Base-by-base conservation (phyloP, 345 rosid species). In the Passiflora organensis region DNA sequence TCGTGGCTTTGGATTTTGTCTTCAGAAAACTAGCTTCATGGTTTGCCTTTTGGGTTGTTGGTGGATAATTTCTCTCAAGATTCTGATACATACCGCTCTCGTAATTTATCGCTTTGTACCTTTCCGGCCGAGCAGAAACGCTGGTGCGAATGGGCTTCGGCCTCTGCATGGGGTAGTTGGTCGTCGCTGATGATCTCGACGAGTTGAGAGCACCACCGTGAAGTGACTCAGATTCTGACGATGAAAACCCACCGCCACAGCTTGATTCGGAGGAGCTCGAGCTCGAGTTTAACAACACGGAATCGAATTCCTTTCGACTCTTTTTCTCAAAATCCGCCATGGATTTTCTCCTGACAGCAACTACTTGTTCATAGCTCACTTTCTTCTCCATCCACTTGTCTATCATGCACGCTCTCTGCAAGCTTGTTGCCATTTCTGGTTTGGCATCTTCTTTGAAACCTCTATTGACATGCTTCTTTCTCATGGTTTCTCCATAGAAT, bases 361-460 rank as follows among this genome's bases (percentile, higher is more conserved):
- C 32, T 15, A 50, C 57, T 16, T 50, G 49, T 9, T 56, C 75
- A 5, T 51, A 23, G 58, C 69, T 60, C 1, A 47, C 68, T 65
- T 71, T 77, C 67, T 74, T 75, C 62, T 74, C 78, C 73, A 67
- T 69, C 89, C 83, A 73, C 67, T 68, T 73, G 71, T 79, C 75
- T 12, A 75, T 59, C 70, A 65, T 58, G 70, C 71, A 67, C 1
- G 74, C 77, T 23, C 71, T 59, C 24, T 32, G 57, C 42, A 43
- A 43, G 32, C 60, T 49, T 6, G 51, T 34, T 32, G 16, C 47
- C 23, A 18, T 51, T 20, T 48, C 74, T 11, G 50, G 60, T 53
- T 58, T 47, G 0, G 28, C 67, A n/a, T 34, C 60, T 49, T 19
- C 50, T 21, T 18, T 50, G 3, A 24, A 13, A 9, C 65, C 56